Evolutionary conservation across 495 filamentous ascomycete genomes (phyloP).

Genomic region (Evansstolkia leycettana): DNA sequence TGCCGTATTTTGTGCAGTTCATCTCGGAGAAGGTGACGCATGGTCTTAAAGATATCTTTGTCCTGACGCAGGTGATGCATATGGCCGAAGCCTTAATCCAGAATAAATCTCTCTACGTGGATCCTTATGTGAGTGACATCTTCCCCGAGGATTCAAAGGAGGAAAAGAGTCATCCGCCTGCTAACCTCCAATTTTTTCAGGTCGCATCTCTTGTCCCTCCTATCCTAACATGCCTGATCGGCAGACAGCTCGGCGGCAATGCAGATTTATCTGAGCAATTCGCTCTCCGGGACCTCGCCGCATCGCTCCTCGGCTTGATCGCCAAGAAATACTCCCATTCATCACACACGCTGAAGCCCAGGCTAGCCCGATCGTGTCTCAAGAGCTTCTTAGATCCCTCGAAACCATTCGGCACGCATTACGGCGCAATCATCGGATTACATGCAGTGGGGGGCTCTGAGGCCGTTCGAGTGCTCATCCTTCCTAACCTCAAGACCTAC

Average conservation of each 20-base stretch:
- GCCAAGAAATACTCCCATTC: constrained; percentile 60
- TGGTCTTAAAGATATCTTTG: constrained; percentile 71
- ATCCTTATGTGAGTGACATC: constrained; percentile 58
- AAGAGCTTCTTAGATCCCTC: constrained; percentile 80
- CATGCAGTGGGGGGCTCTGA: constrained; percentile 63
- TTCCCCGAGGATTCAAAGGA: not conserved
- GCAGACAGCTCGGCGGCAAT: constrained; percentile 60
- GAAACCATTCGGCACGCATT: constrained; percentile 68
- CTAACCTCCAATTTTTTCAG: constrained; percentile 19
- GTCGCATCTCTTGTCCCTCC: constrained; percentile 72
- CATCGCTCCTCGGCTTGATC: constrained; percentile 62
- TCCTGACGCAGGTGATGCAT: constrained; percentile 81
- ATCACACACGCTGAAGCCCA: constrained; percentile 67
- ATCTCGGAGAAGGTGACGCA: constrained; percentile 92
- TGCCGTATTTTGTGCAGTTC: constrained; percentile 93
- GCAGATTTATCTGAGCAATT: constrained; percentile 51
- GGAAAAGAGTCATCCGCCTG: not conserved
- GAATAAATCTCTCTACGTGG: constrained; percentile 71
- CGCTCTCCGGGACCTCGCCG: constrained; percentile 70
- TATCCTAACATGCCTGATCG: constrained; percentile 81
- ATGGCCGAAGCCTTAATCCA: constrained; percentile 70
- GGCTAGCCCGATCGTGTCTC: constrained; percentile 81
- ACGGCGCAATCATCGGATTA: constrained; percentile 73
- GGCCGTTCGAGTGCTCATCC: constrained; percentile 62
- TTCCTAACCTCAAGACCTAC: constrained; percentile 71